Evolutionary conservation across 805 yeast genomes (phyloP).

Genomic region (Debaryomyces prosopidis): DNA sequence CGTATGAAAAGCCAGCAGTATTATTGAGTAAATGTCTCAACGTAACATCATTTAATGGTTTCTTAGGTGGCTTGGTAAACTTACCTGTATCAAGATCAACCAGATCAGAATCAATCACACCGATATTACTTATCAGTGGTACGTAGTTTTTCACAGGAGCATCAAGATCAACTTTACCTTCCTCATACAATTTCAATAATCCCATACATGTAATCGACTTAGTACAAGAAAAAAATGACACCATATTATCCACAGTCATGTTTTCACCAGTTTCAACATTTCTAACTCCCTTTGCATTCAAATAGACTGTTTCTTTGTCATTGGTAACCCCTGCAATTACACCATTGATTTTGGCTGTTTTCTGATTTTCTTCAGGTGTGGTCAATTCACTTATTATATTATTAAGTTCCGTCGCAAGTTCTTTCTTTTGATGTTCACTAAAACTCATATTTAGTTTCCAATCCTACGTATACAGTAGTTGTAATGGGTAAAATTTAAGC

Average conservation of each 20-base stretch:
- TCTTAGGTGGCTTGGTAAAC: constrained; percentile 18
- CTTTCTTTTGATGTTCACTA: neutral
- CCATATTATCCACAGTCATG: constrained; percentile 15
- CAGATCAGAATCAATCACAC: constrained; percentile 25
- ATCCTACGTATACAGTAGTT: no score
- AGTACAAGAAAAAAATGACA: constrained; percentile 29
- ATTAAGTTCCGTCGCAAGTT: neutral
- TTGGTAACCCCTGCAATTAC: constrained; percentile 31
- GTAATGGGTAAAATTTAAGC: no score
- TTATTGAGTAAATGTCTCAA: constrained; percentile 29
- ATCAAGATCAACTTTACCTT: constrained; percentile 32
- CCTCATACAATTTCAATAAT: constrained; percentile 32
- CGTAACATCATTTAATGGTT: constrained; percentile 25
- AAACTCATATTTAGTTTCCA: neutral
- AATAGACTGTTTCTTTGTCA: constrained; percentile 20
- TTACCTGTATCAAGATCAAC: constrained; percentile 26
- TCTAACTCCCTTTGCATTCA: constrained; percentile 22
- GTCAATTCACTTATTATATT: neutral
- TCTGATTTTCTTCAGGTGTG: neutral
- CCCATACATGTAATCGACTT: constrained; percentile 39
- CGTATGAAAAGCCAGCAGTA: constrained; percentile 37
- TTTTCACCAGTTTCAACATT: constrained; percentile 16
- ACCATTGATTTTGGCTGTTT: constrained; percentile 18
- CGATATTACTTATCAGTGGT: constrained; percentile 31
- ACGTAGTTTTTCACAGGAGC: constrained; percentile 30